These are phyloP conservation scores for Suillus cothurnatus DNA, from an alignment of 768 basidiomycete species.

Conservation along the genomic window DNA sequence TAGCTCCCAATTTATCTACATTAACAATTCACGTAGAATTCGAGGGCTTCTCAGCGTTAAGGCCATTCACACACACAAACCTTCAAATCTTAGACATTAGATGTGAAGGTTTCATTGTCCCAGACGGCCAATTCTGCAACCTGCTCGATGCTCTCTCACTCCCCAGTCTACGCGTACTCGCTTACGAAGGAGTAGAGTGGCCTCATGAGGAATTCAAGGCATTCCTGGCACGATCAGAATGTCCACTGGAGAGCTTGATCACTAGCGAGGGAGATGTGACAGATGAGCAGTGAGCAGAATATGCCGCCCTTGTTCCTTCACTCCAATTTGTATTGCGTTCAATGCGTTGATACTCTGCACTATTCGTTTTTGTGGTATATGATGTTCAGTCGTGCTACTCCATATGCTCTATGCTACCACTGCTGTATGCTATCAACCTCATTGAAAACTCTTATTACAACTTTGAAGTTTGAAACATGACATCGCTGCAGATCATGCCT, in stretches of 20 bases:
- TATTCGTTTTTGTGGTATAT: neutral
- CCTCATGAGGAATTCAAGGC: neutral
- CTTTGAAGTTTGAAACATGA: no score
- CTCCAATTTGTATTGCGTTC: neutral
- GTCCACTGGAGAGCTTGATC: neutral
- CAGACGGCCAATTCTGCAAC: neutral
- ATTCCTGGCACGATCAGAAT: neutral
- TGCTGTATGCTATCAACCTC: no score
- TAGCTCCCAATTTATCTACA: neutral
- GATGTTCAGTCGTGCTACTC: no score
- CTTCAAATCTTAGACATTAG: neutral
- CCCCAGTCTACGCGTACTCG: neutral
- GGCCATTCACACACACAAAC: neutral
- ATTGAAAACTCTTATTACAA: no score
- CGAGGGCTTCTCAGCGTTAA: neutral
- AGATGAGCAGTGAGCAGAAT: neutral
- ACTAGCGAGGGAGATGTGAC: rapidly evolving
- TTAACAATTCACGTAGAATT: neutral
- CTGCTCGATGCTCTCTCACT: neutral
- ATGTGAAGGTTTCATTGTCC: rapidly evolving
- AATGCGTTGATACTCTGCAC: neutral
- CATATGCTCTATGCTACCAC: no score
- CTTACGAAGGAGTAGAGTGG: neutral
- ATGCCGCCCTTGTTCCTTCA: neutral
- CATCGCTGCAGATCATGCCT: no score